A percentile compares a stretch with the other conserved stretches of the same genome.
Evolutionary conservation across 108 stramenopile genomes (phyloP).

Genomic region (Heterococcus sp.): DNA sequence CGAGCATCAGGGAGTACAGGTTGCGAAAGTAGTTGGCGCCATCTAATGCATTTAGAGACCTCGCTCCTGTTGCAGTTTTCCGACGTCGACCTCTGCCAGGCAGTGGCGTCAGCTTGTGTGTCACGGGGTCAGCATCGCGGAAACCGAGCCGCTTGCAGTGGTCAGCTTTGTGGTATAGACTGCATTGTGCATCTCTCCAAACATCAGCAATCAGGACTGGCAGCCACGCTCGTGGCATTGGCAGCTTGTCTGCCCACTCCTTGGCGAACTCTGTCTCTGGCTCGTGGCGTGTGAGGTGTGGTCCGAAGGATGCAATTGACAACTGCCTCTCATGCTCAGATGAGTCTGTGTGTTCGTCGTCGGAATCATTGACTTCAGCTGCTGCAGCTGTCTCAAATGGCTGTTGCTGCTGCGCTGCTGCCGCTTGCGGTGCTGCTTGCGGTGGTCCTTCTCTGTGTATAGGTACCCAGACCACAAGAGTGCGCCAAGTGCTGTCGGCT

Average conservation of each 20-base stretch:
- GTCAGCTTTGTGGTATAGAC: not conserved
- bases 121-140: not conserved
- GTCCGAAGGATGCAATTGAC: not conserved
- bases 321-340: no score
- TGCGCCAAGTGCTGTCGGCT: not conserved
- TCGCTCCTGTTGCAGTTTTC: not conserved
- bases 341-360: not conserved
- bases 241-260: not conserved
- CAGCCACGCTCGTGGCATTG: not conserved
- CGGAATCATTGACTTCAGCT: not conserved
- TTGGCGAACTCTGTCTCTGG: not conserved
- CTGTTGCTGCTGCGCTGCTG: not conserved
- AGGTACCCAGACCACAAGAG: not conserved
- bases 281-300: not conserved
- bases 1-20: not conserved
- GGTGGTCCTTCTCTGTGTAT: not conserved
- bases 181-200: not conserved
- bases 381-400: not conserved
- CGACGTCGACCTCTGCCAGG: not conserved
- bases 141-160: not conserved
- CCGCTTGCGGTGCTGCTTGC: no score
- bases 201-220: not conserved
- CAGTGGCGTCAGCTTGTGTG: not conserved
- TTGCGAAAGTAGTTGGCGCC: not conserved
- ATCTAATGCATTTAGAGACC: not conserved